phyloP scores from a whole-genome alignment of 2,329 filamentous ascomycete species.

The Aspergillus ustus region DNA sequence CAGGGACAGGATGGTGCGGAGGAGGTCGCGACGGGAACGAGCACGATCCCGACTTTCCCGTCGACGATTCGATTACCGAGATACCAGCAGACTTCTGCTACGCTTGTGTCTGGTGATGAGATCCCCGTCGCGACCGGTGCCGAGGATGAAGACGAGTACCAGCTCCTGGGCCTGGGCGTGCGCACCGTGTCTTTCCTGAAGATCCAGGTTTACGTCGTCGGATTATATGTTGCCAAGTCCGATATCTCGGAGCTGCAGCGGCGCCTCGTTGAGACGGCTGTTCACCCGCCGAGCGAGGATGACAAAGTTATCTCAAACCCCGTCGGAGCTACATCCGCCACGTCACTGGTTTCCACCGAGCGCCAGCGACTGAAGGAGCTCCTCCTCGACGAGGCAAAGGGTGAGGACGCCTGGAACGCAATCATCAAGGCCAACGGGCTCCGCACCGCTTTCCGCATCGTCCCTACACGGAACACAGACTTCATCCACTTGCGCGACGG shows the following conservation, averaged over 20 bases:
- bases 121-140: slow-evolving; percentile 42
- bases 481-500: slow-evolving; percentile 91
- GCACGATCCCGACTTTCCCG: slow-evolving; percentile 78
- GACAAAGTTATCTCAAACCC: slow-evolving; percentile 27
- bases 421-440: slow-evolving; percentile 70
- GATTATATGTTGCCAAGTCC: slow-evolving; percentile 83
- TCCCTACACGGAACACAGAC: slow-evolving; percentile 91
- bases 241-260: slow-evolving; percentile 82
- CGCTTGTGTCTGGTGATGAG: slow-evolving; percentile 41
- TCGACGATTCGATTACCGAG: slow-evolving; percentile 68
- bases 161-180: slow-evolving; percentile 83
- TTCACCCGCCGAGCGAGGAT: slow-evolving; percentile 37
- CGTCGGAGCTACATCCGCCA: slow-evolving; percentile 69
- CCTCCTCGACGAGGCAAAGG: slow-evolving; percentile 70
- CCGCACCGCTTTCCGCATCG: slow-evolving; percentile 79
- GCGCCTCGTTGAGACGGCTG: slow-evolving; percentile 72
- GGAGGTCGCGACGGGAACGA: slow-evolving; percentile 79
- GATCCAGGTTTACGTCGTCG: slow-evolving; percentile 94
- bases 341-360: slow-evolving; percentile 80
- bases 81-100: slow-evolving; percentile 34
- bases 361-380: slow-evolving; percentile 72
- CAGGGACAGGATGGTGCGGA: slow-evolving; percentile 66
- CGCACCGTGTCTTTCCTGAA: slow-evolving; percentile 86
- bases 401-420: slow-evolving; percentile 74
- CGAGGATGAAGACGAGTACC: slow-evolving; percentile 70